Evolutionary conservation across 2,329 filamentous ascomycete species (phyloP).

Genomic region (Pseudogymnoascus destructans): DNA sequence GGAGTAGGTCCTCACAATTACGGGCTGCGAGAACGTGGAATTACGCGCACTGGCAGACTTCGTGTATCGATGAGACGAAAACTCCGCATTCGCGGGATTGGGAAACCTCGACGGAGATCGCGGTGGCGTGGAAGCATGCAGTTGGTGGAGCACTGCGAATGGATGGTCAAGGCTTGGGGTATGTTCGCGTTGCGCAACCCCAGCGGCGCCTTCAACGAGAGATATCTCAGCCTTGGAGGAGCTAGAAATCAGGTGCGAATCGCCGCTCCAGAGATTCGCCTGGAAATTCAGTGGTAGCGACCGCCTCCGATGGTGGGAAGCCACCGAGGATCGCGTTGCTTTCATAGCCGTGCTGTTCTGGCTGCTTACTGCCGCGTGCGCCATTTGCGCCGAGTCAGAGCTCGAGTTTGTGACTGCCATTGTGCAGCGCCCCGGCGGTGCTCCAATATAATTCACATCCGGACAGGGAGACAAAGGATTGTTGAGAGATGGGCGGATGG

Average conservation of each 20-base stretch:
- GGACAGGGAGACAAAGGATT: slow-evolving; percentile 7
- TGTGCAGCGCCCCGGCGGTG: slow-evolving; percentile 5
- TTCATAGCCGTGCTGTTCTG: slow-evolving; percentile 6
- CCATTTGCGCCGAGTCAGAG: slow-evolving; percentile 8
- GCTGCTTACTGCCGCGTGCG: background rate
- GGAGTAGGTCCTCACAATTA: slow-evolving; percentile 51
- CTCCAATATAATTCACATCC: slow-evolving; percentile 8
- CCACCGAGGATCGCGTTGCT: slow-evolving; percentile 5
- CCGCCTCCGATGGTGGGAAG: slow-evolving; percentile 4
- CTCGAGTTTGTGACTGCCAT: slow-evolving; percentile 7
- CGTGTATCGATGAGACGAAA: slow-evolving; percentile 35
- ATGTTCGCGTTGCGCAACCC: slow-evolving; percentile 5
- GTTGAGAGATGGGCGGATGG: slow-evolving; percentile 6
- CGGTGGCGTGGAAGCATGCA: slow-evolving; percentile 5
- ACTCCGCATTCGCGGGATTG: slow-evolving; percentile 16
- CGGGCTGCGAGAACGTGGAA: slow-evolving; percentile 49
- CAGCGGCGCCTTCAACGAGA: background rate
- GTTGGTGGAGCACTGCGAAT: slow-evolving; percentile 3
- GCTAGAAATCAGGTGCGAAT: background rate
- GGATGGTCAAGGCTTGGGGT: background rate
- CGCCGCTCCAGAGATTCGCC: background rate
- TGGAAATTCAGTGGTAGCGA: slow-evolving; percentile 4
- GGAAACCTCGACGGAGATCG: slow-evolving; percentile 5
- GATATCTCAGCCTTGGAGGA: slow-evolving; percentile 6
- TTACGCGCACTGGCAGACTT: slow-evolving; percentile 43